Percentiles rank a stretch among this genome's conserved stretches.
These are phyloP conservation scores for Lecanoromycetidae sp. DNA, from an alignment of 2,329 filamentous ascomycete genomes.

Conservation along the genomic window DNA sequence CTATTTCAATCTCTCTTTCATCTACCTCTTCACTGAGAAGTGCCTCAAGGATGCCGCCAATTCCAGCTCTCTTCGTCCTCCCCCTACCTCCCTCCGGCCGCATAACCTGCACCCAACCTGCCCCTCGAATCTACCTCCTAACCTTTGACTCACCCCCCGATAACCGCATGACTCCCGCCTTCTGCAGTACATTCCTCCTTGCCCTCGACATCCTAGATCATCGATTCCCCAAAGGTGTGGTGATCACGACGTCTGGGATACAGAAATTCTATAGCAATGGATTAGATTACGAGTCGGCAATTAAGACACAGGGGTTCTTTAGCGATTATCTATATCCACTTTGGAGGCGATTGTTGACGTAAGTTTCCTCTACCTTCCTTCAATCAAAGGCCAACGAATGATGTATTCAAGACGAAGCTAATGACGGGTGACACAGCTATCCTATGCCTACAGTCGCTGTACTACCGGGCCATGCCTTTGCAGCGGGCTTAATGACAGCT, in stretches of 20 bases:
- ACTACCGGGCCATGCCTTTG: slow-evolving; percentile 69
- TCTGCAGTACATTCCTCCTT: slow-evolving; percentile 54
- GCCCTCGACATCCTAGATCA: slow-evolving; percentile 66
- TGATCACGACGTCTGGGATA: slow-evolving; percentile 64
- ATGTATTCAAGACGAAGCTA: no score
- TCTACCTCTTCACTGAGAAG: neutral
- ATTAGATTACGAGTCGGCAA: slow-evolving; percentile 61
- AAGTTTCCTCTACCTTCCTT: slow-evolving; percentile 16
- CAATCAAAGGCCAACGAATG: no score
- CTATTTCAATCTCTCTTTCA: neutral
- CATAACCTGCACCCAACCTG: slow-evolving; percentile 51
- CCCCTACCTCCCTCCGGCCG: slow-evolving; percentile 42
- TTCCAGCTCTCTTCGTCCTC: slow-evolving; percentile 44
- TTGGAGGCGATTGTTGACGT: slow-evolving; percentile 53
- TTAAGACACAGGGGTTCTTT: slow-evolving; percentile 49
- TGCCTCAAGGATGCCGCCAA: slow-evolving; percentile 12
- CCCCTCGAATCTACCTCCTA: slow-evolving; percentile 55
- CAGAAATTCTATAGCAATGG: slow-evolving; percentile 75
- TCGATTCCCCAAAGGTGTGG: slow-evolving; percentile 54
- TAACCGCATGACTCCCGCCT: slow-evolving; percentile 59
- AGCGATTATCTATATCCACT: slow-evolving; percentile 49
- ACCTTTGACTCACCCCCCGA: slow-evolving; percentile 60
- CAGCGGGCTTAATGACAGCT: slow-evolving; percentile 67
- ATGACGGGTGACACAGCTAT: slow-evolving; percentile 34
- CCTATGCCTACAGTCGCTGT: slow-evolving; percentile 75